Percentiles rank a stretch among this genome's conserved stretches.
phyloP scores from a whole-genome alignment of 768 basidiomycete genomes.

The Hygrocybe coccinea region DNA sequence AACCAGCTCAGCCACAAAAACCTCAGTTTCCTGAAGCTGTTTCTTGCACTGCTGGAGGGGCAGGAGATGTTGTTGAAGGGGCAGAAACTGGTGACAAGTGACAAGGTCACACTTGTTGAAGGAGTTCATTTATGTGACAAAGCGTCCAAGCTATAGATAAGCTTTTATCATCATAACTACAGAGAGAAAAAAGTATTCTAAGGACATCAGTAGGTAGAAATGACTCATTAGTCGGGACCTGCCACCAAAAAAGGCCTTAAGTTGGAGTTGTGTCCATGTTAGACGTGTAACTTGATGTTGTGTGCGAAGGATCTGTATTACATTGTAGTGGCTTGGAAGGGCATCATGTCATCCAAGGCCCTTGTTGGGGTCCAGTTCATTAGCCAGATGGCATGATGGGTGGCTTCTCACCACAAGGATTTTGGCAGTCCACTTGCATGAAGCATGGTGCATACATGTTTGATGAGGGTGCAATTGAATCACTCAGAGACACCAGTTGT shows the following conservation, averaged over 20 bases:
- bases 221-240: too few relatives aligned
- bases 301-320: neutral
- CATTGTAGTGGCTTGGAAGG: slow-evolving; percentile 15
- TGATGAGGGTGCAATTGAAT: slow-evolving; percentile 30
- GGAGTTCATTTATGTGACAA: too few relatives aligned
- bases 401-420: slow-evolving; percentile 37
- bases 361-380: slow-evolving; percentile 28
- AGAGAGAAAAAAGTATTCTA: too few relatives aligned
- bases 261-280: neutral
- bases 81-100: too few relatives aligned
- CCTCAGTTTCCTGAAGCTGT: neutral
- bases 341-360: slow-evolving; percentile 18
- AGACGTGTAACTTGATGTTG: neutral
- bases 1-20: neutral
- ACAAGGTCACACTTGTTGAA: too few relatives aligned
- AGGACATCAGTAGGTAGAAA: neutral
- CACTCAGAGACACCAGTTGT: slow-evolving; percentile 37
- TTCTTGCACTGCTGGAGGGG: neutral
- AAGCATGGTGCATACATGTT: slow-evolving; percentile 30
- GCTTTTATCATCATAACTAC: too few relatives aligned
- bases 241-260: neutral
- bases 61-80: neutral
- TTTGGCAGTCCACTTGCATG: slow-evolving; percentile 26
- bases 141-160: too few relatives aligned
- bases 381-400: slow-evolving; percentile 28